Conservation (phyloP, 306 rosid genomes). For the Pueraria montana region DNA sequence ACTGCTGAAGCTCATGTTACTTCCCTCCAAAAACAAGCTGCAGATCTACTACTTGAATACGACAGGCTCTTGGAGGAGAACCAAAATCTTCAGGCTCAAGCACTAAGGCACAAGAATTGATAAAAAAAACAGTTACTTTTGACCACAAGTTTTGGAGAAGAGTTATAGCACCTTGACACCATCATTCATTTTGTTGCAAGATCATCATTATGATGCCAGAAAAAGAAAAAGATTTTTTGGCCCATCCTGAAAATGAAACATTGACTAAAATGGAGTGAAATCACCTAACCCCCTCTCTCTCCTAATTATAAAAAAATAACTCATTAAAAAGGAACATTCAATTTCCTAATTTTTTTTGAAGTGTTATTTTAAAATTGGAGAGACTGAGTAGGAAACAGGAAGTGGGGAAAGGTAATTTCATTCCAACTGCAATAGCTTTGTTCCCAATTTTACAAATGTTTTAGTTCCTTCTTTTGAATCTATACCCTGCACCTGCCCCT, state of each 20-base stretch:
- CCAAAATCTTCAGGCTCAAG: constrained; percentile 83
- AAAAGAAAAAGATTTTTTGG: constrained; percentile 23
- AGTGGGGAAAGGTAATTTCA: neutral
- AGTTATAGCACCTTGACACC: constrained; percentile 9
- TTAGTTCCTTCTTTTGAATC: neutral
- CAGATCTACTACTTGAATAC: constrained; percentile 83
- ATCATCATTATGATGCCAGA: neutral
- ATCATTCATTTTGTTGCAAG: constrained; percentile 41
- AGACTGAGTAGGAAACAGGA: neutral
- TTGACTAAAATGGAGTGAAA: neutral
- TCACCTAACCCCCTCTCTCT: neutral
- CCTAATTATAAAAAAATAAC: neutral
- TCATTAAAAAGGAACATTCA: neutral
- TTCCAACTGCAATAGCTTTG: neutral
- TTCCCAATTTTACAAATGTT: constrained; percentile 1
- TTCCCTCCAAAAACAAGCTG: constrained; percentile 84
- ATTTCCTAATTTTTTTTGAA: neutral
- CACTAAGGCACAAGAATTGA: constrained; percentile 44
- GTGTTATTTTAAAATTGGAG: neutral
- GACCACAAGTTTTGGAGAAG: constrained; percentile 35
- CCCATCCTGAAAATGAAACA: constrained; percentile 38
- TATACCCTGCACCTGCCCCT: neutral
- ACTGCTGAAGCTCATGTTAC: constrained; percentile 76
- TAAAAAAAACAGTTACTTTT: neutral
- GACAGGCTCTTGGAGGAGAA: constrained; percentile 85